phyloP scores from a whole-genome alignment of 169 alveolate species.

The Plasmodium vinckei region DNA sequence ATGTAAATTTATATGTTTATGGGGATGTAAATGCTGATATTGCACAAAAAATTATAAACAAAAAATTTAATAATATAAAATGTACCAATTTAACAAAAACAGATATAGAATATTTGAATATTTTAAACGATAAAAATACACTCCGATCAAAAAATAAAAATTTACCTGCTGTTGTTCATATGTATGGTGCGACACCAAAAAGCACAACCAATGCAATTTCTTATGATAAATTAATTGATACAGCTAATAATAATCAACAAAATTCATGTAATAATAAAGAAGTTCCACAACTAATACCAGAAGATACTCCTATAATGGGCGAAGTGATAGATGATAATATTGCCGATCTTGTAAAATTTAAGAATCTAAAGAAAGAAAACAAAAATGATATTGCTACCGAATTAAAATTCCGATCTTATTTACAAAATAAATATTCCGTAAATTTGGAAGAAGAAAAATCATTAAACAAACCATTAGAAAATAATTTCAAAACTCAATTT shows the following conservation, averaged over 20 bases:
- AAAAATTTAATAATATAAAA: conserved; percentile 31
- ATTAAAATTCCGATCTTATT: conserved; percentile 37
- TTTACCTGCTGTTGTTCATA: conserved; percentile 57
- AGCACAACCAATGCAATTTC: background rate
- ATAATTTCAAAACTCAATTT: conserved; percentile 43
- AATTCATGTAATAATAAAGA: background rate
- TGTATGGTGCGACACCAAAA: conserved; percentile 8
- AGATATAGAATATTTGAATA: conserved; percentile 23
- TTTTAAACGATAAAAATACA: conserved; percentile 25
- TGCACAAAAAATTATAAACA: conserved; percentile 33
- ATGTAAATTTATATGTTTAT: conserved; percentile 78
- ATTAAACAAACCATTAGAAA: conserved; percentile 16
- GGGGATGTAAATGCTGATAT: conserved; percentile 80
- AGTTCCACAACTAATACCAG: background rate
- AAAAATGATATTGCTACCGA: conserved; percentile 39
- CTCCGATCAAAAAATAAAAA: conserved; percentile 45
- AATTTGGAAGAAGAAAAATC: conserved; percentile 65
- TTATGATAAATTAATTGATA: no score
- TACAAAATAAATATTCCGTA: conserved; percentile 30
- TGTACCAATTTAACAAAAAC: conserved; percentile 35
- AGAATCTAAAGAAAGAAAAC: conserved; percentile 27
- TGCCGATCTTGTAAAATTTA: conserved; percentile 36
- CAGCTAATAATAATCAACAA: background rate
- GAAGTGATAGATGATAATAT: conserved; percentile 34
- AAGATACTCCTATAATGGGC: background rate